Percentiles rank a stretch among this genome's conserved stretches.
phyloP scores from a whole-genome alignment of 495 filamentous ascomycete genomes.

The Penicillium paxilli region DNA sequence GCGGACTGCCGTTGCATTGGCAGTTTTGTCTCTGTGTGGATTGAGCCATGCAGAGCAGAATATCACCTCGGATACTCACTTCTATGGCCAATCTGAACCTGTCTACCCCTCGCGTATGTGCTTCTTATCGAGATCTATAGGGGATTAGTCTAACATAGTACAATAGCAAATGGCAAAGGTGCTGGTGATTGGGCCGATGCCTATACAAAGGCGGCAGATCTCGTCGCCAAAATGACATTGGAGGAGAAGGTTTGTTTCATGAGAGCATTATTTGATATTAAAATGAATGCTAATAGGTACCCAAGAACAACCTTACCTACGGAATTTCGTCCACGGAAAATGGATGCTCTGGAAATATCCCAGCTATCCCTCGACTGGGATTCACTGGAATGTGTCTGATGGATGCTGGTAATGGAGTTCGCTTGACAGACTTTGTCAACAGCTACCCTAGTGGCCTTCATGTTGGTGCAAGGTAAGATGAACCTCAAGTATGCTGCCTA shows the following conservation, averaged over 20 bases:
- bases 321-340: slow-evolving; percentile 33
- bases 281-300: background rate
- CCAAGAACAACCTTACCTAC: slow-evolving; percentile 49
- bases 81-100: slow-evolving; percentile 57
- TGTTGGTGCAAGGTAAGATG: slow-evolving; percentile 47
- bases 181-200: slow-evolving; percentile 48
- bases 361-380: slow-evolving; percentile 49
- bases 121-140: background rate
- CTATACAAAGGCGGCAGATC: slow-evolving; percentile 44
- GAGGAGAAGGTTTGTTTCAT: slow-evolving; percentile 49
- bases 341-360: slow-evolving; percentile 53
- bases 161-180: slow-evolving; percentile 16
- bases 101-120: slow-evolving; percentile 53
- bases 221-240: slow-evolving; percentile 58
- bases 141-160: background rate
- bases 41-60: slow-evolving; percentile 12
- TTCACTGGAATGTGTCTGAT: slow-evolving; percentile 64
- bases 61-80: slow-evolving; percentile 31
- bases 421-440: slow-evolving; percentile 61
- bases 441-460: slow-evolving; percentile 56
- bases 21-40: slow-evolving; percentile 18
- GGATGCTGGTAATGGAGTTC: slow-evolving; percentile 63
- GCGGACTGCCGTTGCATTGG: slow-evolving; percentile 11
- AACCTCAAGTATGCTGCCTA: too few relatives aligned
- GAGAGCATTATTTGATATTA: background rate